Evolutionary conservation across 2,329 filamentous ascomycete species (phyloP).

Genomic region (Aspergillus oerlinghausenensis): DNA sequence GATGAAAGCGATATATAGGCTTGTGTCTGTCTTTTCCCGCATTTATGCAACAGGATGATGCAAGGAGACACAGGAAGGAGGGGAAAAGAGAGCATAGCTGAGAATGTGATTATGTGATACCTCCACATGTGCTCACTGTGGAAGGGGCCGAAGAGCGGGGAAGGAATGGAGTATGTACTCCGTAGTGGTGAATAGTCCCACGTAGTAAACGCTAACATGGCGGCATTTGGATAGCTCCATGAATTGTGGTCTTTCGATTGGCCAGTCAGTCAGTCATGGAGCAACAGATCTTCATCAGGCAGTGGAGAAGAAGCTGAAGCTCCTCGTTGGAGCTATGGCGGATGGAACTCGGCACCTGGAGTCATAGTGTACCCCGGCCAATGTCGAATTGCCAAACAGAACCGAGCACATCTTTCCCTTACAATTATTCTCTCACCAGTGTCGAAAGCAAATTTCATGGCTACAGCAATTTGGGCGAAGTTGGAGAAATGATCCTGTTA

Average conservation of each 20-base stretch:
- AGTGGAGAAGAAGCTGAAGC: not conserved
- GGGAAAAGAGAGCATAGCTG: not conserved
- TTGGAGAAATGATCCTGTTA: not conserved
- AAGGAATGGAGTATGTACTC: too few species aligned
- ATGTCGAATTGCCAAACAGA: not conserved
- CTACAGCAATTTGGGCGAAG: not conserved
- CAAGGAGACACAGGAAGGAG: not conserved
- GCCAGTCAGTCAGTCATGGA: not conserved
- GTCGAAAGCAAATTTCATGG: not conserved
- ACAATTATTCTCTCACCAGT: not conserved
- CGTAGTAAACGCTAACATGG: not conserved
- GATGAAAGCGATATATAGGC: not conserved
- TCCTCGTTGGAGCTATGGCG: not conserved
- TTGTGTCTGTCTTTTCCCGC: not conserved
- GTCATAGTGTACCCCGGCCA: too few species aligned
- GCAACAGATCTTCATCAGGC: not conserved
- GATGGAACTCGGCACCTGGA: too few species aligned
- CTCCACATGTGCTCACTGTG: not conserved
- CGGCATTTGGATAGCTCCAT: not conserved
- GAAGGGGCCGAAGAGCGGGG: too few species aligned
- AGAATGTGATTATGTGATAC: not conserved
- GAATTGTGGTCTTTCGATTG: not conserved
- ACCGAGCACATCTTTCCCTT: not conserved
- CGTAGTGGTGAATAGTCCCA: too few species aligned
- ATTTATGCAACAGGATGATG: not conserved